Conservation (phyloP, 2,329 filamentous ascomycete genomes). For the Ascochyta viciae-villosae region DNA sequence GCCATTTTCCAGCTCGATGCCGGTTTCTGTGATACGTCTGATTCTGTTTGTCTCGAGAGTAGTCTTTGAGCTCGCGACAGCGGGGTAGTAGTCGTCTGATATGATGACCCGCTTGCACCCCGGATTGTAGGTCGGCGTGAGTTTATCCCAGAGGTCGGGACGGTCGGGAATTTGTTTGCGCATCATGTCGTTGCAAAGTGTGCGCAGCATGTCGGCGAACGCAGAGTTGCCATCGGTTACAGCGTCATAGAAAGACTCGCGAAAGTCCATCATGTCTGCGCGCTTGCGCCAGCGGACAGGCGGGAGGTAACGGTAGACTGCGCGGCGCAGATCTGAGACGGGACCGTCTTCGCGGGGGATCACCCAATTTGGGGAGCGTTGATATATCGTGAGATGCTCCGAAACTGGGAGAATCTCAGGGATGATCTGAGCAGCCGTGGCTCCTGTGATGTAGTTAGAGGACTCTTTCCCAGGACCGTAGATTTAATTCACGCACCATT, state of each 20-base stretch:
- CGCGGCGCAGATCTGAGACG: conserved; percentile 53
- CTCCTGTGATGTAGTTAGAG: conserved; percentile 47
- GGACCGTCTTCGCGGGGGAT: conserved; percentile 60
- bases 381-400: conserved; percentile 61
- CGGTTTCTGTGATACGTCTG: conserved; percentile 53
- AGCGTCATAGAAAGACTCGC: conserved; percentile 57
- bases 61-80: conserved; percentile 57
- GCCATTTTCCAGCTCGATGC: conserved; percentile 55
- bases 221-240: conserved; percentile 52
- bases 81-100: conserved; percentile 63
- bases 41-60: conserved; percentile 60
- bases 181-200: conserved; percentile 50
- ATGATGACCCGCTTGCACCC: conserved; percentile 65
- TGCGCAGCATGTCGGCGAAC: conserved; percentile 52
- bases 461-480: not conserved
- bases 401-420: conserved; percentile 62
- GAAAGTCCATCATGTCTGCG: conserved; percentile 61
- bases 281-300: conserved; percentile 59
- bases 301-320: conserved; percentile 59
- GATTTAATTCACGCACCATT: conserved; percentile 54
- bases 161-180: conserved; percentile 56
- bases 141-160: conserved; percentile 59
- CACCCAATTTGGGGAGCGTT: conserved; percentile 67
- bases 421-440: conserved; percentile 65
- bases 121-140: conserved; percentile 61